A percentile compares a stretch with the other conserved stretches of the same genome.
Evolutionary conservation across 2,329 filamentous ascomycete species (phyloP).

Genomic region (Neophaeococcomyces mojaviensis): DNA sequence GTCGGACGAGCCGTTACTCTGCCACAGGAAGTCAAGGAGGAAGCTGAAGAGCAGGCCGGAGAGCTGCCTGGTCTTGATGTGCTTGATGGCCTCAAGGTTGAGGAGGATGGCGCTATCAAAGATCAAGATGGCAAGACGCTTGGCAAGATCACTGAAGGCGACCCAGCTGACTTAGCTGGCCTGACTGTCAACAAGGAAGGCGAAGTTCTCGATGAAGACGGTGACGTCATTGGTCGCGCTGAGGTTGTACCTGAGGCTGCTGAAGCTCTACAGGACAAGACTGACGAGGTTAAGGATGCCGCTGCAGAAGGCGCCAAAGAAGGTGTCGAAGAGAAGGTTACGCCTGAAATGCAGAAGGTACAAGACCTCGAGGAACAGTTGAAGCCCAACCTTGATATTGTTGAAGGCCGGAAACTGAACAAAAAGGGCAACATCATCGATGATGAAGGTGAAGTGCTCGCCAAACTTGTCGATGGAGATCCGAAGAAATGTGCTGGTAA

Average conservation of each 20-base stretch:
- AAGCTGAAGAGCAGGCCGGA: conserved; percentile 41
- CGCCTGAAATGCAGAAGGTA: conserved; percentile 27
- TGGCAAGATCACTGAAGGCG: conserved; percentile 35
- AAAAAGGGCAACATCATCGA: conserved; percentile 28
- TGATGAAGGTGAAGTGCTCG: conserved; percentile 31
- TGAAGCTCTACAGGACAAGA: conserved; percentile 13
- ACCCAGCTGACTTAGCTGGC: conserved; percentile 33
- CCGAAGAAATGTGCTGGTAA: conserved; percentile 28
- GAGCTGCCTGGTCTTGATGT: conserved; percentile 33
- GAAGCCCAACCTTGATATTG: conserved; percentile 29
- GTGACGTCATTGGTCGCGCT: conserved; percentile 31
- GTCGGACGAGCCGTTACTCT: conserved; percentile 31
- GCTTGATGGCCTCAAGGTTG: conserved; percentile 36
- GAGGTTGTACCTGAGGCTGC: conserved; percentile 28
- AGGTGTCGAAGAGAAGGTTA: conserved; percentile 13
- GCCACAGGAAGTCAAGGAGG: conserved; percentile 38
- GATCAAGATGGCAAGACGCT: conserved; percentile 34
- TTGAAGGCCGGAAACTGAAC: conserved; percentile 31
- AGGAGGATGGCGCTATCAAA: conserved; percentile 47
- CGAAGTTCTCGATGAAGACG: conserved; percentile 31
- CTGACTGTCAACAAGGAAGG: conserved; percentile 34
- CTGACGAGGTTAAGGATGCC: conserved; percentile 14
- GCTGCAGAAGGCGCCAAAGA: conserved; percentile 16
- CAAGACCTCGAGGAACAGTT: conserved; percentile 30
- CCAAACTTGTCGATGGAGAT: conserved; percentile 34